phyloP scores from a whole-genome alignment of 1,139 yeast genomes.

The Blastobotrys raffinosifermentans region DNA sequence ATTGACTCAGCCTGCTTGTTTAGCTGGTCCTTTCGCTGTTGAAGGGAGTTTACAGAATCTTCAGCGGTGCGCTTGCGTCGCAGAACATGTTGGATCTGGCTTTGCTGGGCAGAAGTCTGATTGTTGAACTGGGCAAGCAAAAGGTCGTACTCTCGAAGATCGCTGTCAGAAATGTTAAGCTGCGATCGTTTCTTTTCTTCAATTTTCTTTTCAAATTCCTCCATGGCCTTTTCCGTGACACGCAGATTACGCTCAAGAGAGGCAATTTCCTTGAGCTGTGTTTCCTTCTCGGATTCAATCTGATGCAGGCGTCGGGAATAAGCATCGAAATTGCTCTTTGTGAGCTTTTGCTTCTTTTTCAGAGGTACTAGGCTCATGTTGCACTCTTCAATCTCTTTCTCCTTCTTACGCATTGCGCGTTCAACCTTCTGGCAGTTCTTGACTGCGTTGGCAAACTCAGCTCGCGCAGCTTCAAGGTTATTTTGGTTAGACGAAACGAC shows the following conservation, averaged over 20 bases:
- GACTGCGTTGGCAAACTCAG: slow-evolving; percentile 17
- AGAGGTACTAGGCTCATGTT: slow-evolving; percentile 52
- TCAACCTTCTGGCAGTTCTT: slow-evolving; percentile 37
- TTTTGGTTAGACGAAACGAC: slow-evolving; percentile 12
- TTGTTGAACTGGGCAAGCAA: slow-evolving; percentile 48
- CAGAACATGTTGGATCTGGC: slow-evolving; percentile 22
- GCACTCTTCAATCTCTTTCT: slow-evolving; percentile 40
- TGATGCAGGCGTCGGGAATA: slow-evolving; percentile 50
- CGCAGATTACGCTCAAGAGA: slow-evolving; percentile 44
- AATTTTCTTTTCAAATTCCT: slow-evolving; percentile 41
- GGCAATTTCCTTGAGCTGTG: slow-evolving; percentile 45
- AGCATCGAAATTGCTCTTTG: slow-evolving; percentile 43
- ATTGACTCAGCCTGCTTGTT: slow-evolving; percentile 18
- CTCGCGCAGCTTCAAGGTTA: slow-evolving; percentile 15
- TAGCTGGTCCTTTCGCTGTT: slow-evolving; percentile 27
- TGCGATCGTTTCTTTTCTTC: slow-evolving; percentile 27
- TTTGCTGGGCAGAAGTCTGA: slow-evolving; percentile 26
- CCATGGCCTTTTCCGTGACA: slow-evolving; percentile 42
- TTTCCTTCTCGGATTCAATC: slow-evolving; percentile 45
- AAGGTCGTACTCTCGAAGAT: slow-evolving; percentile 52
- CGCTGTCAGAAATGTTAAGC: slow-evolving; percentile 43
- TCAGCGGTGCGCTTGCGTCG: slow-evolving; percentile 26
- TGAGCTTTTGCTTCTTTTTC: slow-evolving; percentile 47
- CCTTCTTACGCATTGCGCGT: slow-evolving; percentile 37
- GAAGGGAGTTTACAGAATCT: slow-evolving; percentile 23